A percentile compares a stretch with the other conserved stretches of the same genome.
phyloP scores from a whole-genome alignment of 2,329 filamentous ascomycete genomes.

The Lomentospora prolificans region DNA sequence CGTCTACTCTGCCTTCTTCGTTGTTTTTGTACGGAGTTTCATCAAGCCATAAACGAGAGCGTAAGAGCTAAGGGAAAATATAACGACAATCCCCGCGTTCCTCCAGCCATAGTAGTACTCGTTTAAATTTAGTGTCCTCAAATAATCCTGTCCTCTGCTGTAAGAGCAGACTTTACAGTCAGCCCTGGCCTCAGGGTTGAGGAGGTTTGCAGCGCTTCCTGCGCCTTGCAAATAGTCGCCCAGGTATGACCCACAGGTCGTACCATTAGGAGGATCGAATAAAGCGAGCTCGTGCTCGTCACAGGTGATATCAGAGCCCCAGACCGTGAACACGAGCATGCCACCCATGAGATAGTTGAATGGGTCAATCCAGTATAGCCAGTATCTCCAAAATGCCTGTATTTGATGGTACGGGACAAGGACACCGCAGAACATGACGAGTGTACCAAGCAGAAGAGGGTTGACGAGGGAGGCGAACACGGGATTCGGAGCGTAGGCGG shows the following conservation, averaged over 20 bases:
- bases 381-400: conserved; percentile 56
- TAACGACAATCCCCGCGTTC: conserved; percentile 48
- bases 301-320: conserved; percentile 37
- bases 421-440: conserved; percentile 66
- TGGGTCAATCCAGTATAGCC: conserved; percentile 53
- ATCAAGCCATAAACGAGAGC: conserved; percentile 32
- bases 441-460: conserved; percentile 42
- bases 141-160: conserved; percentile 45
- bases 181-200: conserved; percentile 48
- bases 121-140: conserved; percentile 47
- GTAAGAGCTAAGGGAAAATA: conserved; percentile 47
- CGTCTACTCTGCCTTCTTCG: conserved; percentile 30
- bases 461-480: conserved; percentile 50
- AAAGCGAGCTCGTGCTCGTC: conserved; percentile 35
- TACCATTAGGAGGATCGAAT: conserved; percentile 38
- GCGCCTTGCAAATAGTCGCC: conserved; percentile 36
- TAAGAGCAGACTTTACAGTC: conserved; percentile 55
- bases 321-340: conserved; percentile 42
- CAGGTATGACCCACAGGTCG: conserved; percentile 51
- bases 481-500: conserved; percentile 51
- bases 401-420: conserved; percentile 57
- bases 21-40: conserved; percentile 38
- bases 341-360: conserved; percentile 52
- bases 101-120: conserved; percentile 58
- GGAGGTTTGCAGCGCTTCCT: conserved; percentile 38